Evolutionary conservation across 495 filamentous ascomycete species (phyloP).

Genomic region (Penicillium robsamsonii): DNA sequence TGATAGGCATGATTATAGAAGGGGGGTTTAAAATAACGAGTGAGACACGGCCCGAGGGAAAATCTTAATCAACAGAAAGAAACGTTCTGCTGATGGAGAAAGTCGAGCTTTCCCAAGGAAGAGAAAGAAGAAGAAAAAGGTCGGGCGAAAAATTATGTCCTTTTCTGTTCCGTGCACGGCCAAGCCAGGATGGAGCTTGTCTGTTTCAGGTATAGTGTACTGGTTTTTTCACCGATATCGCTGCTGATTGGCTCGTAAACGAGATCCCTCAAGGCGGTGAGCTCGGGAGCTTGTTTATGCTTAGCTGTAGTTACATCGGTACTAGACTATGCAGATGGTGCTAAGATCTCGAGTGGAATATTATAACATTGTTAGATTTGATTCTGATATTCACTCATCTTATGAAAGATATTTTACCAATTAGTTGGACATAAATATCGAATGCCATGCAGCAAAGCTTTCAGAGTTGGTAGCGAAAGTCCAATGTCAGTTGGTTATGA

Average conservation of each 20-base stretch:
- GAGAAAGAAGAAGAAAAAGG: constrained; percentile 51
- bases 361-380: not conserved
- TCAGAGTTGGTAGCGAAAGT: not conserved
- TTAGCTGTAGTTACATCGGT: not conserved
- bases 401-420: not conserved
- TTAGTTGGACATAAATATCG: not conserved
- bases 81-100: constrained; percentile 54
- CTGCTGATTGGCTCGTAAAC: constrained; percentile 38
- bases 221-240: constrained; percentile 4
- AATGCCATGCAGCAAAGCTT: not conserved
- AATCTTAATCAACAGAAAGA: constrained; percentile 46
- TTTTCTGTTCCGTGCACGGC: constrained; percentile 34
- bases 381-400: not conserved
- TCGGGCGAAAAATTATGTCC: constrained; percentile 36
- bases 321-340: not conserved
- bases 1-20: constrained; percentile 61
- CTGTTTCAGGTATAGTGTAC: constrained; percentile 23
- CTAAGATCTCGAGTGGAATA: not conserved
- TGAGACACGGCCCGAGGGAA: constrained; percentile 14
- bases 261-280: constrained; percentile 35
- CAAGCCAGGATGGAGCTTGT: constrained; percentile 14
- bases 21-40: constrained; percentile 16
- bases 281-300: constrained; percentile 6
- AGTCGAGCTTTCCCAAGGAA: constrained; percentile 55
- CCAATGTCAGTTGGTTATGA: not conserved